A percentile compares a stretch with the other conserved stretches of the same genome.
phyloP scores from a whole-genome alignment of 2,329 filamentous ascomycete genomes.

The Thermothelomyces thermophilus region DNA sequence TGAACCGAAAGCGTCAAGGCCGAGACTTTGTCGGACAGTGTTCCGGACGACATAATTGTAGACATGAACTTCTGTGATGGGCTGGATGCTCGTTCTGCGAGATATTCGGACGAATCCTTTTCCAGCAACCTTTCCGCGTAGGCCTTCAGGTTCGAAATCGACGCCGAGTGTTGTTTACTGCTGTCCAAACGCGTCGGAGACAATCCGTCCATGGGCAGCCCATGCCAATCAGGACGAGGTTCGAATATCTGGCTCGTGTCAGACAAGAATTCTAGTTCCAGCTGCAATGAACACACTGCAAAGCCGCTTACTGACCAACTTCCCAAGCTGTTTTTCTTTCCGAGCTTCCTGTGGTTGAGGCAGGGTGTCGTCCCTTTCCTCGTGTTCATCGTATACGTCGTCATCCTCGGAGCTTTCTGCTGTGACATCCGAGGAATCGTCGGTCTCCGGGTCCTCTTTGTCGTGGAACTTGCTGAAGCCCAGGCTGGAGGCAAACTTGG shows the following conservation, averaged over 20 bases:
- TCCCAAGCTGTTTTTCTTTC: slow-evolving; percentile 26
- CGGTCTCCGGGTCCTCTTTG: slow-evolving; percentile 27
- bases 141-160: slow-evolving; percentile 50
- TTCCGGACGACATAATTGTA: slow-evolving; percentile 94
- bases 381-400: slow-evolving; percentile 30
- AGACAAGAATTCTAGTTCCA: neutral
- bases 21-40: slow-evolving; percentile 92
- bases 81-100: slow-evolving; percentile 65
- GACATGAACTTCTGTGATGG: slow-evolving; percentile 95
- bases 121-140: slow-evolving; percentile 72
- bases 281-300: neutral
- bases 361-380: slow-evolving; percentile 27
- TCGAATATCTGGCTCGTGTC: slow-evolving; percentile 43
- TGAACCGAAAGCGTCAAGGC: slow-evolving; percentile 90
- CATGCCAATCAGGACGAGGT: slow-evolving; percentile 53
- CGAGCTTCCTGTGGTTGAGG: slow-evolving; percentile 24
- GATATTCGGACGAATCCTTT: slow-evolving; percentile 69
- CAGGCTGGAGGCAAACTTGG: slow-evolving; percentile 45
- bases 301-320: slow-evolving; percentile 37
- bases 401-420: slow-evolving; percentile 20
- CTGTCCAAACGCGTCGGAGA: slow-evolving; percentile 41
- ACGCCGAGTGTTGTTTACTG: slow-evolving; percentile 35
- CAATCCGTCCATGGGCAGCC: slow-evolving; percentile 37
- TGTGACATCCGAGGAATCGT: slow-evolving; percentile 18
- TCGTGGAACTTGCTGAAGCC: slow-evolving; percentile 41